Evolutionary conservation across 1,139 yeast genomes (phyloP).

Genomic region (Tardiomyces blankii): DNA sequence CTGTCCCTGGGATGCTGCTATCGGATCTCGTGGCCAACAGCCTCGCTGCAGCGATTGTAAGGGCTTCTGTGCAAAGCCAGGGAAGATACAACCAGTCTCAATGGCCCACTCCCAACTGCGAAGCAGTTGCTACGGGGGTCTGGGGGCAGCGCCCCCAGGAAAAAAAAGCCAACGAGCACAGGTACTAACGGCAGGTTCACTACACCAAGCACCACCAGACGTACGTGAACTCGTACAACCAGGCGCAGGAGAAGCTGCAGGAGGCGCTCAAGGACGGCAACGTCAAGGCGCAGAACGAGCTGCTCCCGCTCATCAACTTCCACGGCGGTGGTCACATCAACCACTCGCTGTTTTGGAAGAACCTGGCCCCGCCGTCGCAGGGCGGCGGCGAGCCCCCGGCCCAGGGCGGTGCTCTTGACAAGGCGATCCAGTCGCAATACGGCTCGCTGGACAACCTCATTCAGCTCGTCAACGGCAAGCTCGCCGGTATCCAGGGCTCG

Average conservation of each 20-base stretch:
- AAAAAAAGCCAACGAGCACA: too few species aligned
- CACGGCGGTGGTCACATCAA: slow-evolving; percentile 92
- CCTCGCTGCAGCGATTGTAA: too few species aligned
- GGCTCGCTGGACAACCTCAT: slow-evolving; percentile 74
- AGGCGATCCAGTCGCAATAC: slow-evolving; percentile 54
- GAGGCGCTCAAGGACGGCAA: slow-evolving; percentile 62
- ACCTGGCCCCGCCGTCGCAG: slow-evolving; percentile 66
- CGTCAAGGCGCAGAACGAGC: slow-evolving; percentile 51
- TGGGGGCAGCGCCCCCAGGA: too few species aligned
- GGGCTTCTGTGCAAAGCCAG: too few species aligned
- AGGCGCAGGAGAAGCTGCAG: slow-evolving; percentile 66
- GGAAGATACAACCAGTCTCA: too few species aligned
- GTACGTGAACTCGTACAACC: slow-evolving; percentile 80
- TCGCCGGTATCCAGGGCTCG: slow-evolving; percentile 93
- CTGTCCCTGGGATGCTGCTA: too few species aligned
- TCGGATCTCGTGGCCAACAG: too few species aligned
- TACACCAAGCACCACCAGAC: slow-evolving; percentile 93
- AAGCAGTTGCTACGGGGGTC: too few species aligned
- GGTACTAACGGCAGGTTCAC: slow-evolving; percentile 34
- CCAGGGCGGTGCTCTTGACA: slow-evolving; percentile 43
- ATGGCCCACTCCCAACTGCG: too few species aligned
- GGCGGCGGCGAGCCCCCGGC: slow-evolving; percentile 84
- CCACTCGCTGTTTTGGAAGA: slow-evolving; percentile 86
- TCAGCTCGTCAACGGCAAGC: slow-evolving; percentile 55
- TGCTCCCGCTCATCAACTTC: slow-evolving; percentile 78